Evolutionary conservation across 2,329 filamentous ascomycete species (phyloP).

Genomic region (Epichloe sp.): DNA sequence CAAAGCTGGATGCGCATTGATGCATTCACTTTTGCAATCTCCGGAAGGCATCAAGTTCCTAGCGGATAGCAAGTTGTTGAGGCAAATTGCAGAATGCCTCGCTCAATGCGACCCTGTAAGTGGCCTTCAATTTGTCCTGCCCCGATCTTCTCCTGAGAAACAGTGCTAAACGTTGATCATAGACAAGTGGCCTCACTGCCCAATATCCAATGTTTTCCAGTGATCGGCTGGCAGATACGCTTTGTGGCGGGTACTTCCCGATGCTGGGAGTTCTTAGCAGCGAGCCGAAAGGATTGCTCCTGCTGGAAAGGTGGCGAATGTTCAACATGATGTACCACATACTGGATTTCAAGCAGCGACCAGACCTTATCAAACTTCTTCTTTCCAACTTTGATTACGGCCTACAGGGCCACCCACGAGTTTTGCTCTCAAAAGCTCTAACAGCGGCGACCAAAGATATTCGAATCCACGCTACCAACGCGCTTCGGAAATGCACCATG

Average conservation of each 20-base stretch:
- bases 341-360: conserved; percentile 76
- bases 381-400: conserved; percentile 89
- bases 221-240: conserved; percentile 70
- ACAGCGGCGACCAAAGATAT: conserved; percentile 87
- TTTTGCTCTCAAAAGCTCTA: conserved; percentile 85
- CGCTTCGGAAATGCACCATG: conserved; percentile 75
- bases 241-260: conserved; percentile 87
- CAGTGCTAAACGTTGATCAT: conserved; percentile 7
- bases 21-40: conserved; percentile 76
- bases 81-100: conserved; percentile 89
- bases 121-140: not conserved
- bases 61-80: conserved; percentile 79
- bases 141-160: not conserved
- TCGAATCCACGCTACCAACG: conserved; percentile 76
- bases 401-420: conserved; percentile 74
- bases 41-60: conserved; percentile 75
- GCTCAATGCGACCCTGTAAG: conserved; percentile 83
- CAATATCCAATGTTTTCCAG: conserved; percentile 79
- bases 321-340: conserved; percentile 99
- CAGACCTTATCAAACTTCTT: conserved; percentile 80
- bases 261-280: conserved; percentile 80
- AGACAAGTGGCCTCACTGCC: conserved; percentile 63
- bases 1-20: conserved; percentile 73
- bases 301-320: conserved; percentile 93
- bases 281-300: conserved; percentile 68